phyloP scores from a whole-genome alignment of 2,329 filamentous ascomycete species.

The Cryphonectria parasitica region DNA sequence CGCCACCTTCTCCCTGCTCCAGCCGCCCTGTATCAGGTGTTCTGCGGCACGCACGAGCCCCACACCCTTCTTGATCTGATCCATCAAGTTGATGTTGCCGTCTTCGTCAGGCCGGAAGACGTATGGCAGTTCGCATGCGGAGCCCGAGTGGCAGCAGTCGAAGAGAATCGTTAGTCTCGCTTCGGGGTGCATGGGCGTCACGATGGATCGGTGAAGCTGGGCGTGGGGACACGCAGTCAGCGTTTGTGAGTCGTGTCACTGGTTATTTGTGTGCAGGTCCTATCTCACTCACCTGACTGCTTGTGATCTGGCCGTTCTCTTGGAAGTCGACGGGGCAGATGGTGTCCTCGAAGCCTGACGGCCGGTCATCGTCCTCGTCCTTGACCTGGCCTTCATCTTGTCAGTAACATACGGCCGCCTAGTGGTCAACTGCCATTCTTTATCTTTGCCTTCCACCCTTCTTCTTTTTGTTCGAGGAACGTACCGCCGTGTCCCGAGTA shows the following conservation, averaged over 20 bases:
- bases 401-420: conserved; percentile 12
- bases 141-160: conserved; percentile 66
- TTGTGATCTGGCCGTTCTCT: conserved; percentile 56
- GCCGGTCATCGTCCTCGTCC: conserved; percentile 46
- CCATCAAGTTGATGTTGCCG: conserved; percentile 58
- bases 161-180: conserved; percentile 60
- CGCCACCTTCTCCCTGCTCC: conserved; percentile 47
- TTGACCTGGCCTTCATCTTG: conserved; percentile 45
- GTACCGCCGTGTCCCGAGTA: conserved; percentile 62
- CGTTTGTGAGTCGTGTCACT: neutral
- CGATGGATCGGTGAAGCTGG: conserved; percentile 54
- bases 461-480: neutral
- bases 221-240: conserved; percentile 8
- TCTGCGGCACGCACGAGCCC: conserved; percentile 54
- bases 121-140: conserved; percentile 61
- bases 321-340: conserved; percentile 59
- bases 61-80: conserved; percentile 57
- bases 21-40: conserved; percentile 54
- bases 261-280: neutral
- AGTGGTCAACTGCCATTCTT: neutral
- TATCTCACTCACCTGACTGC: conserved; percentile 42
- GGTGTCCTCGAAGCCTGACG: conserved; percentile 50
- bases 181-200: conserved; percentile 53
- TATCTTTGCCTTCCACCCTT: neutral
- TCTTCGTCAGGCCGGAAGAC: conserved; percentile 61